These are phyloP conservation scores for Agarophyton chilense DNA, from an alignment of 23 red algal species.

Conservation along the genomic window DNA sequence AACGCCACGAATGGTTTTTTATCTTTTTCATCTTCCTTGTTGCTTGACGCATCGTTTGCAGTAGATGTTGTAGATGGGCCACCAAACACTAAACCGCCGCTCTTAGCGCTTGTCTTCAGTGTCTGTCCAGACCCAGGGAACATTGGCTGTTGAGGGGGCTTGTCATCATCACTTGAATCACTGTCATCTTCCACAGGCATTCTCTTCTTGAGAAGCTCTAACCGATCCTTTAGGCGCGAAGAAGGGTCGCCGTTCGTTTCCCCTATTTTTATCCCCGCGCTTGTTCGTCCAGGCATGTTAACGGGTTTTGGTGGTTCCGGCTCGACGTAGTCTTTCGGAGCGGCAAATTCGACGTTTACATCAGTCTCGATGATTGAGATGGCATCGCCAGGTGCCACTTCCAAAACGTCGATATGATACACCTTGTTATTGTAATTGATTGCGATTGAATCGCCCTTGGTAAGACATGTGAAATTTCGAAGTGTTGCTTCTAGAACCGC, in stretches of 20 bases:
- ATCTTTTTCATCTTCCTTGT: slow-evolving; percentile 46
- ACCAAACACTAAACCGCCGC: slow-evolving; percentile 49
- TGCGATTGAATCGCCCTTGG: slow-evolving; percentile 90
- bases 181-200: slow-evolving; percentile 60
- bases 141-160: slow-evolving; percentile 20
- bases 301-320: slow-evolving; percentile 28
- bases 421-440: slow-evolving; percentile 95
- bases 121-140: slow-evolving; percentile 71
- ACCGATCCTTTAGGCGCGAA: slow-evolving; percentile 58
- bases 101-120: slow-evolving; percentile 54
- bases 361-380: slow-evolving; percentile 98
- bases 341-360: slow-evolving; percentile 96
- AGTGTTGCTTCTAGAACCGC: slow-evolving; percentile 94
- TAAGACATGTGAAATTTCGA: slow-evolving; percentile 89
- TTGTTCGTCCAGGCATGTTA: neutral
- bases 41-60: neutral
- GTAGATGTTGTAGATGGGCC: slow-evolving; percentile 9
- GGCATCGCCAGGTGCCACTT: slow-evolving; percentile 84
- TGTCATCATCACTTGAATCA: slow-evolving; percentile 61
- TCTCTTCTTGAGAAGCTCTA: slow-evolving; percentile 68
- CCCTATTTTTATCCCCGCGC: neutral
- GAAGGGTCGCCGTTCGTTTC: slow-evolving; percentile 26
- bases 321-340: slow-evolving; percentile 87
- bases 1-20: slow-evolving; percentile 74
- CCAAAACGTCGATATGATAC: slow-evolving; percentile 85